Evolutionary conservation across 805 yeast genomes (phyloP), one percentile per base, ranked within the genome.

Genomic region (Saturnispora gosingensis): DNA sequence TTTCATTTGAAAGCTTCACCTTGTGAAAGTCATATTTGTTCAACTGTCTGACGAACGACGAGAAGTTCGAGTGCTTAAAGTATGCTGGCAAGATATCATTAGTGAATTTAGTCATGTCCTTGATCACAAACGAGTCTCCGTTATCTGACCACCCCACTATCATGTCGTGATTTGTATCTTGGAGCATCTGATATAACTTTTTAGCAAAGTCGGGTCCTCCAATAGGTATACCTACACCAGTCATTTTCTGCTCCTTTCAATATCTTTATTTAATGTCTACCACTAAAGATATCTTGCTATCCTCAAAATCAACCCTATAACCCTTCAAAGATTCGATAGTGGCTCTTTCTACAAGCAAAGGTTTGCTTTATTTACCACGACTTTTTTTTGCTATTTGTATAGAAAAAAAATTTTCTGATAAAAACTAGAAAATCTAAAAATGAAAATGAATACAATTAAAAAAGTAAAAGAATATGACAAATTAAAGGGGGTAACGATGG

Each of bases 11-110:
- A 45, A 80, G 74, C 64, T 91, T 87, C 44, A 93, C 95, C 70
- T 93, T 93, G 73, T 93, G 99, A 72, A 93, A 93, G 68, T 91
- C 99, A 64, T 93, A 93, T 68, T 93, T 93, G 74, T 93, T 93
- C 61, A 93, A 74, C 66, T 93, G 99, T 45, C 99, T 78, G 20
- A 91, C 98, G 71, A 91, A 91, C 59, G 90, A 81, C 36, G 98
- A 91, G 70, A 91, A 93, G 70, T 93, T 93, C 53, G 88, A 80
- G 68, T 93, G 99, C 62, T 90, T 91, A 73, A 93, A 93, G 68
- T 91, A 96, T 48, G 82, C 80, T 15, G 98, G 98, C 47, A 93
- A 75, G 13, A 93, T 85, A 48, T 83, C 85, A 57, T 84, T 85
- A 35, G 97, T 88, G 68, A 90, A 90, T 59, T 85, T 95, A 63